Evolutionary conservation across 2,329 filamentous ascomycete species (phyloP).

Genomic region (Beauveria medogensis): DNA sequence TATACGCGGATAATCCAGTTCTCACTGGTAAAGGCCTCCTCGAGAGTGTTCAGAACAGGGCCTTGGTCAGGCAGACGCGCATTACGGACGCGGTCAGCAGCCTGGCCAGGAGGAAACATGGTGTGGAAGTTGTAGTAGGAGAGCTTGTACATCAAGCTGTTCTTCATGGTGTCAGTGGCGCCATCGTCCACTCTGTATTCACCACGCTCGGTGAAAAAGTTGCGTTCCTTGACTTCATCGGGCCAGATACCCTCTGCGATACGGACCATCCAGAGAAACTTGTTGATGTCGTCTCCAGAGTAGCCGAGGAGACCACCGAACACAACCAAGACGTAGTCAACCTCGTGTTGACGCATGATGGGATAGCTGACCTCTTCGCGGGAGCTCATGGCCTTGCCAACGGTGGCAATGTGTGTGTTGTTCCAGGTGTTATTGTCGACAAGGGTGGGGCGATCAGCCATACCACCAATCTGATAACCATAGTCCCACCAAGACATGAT

Average conservation of each 20-base stretch:
- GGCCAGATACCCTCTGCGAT: conserved; percentile 99
- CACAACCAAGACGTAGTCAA: conserved; percentile 96
- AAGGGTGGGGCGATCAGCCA: conserved; percentile 93
- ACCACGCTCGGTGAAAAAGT: conserved; percentile 88
- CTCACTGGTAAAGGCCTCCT: conserved; percentile 97
- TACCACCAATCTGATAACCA: conserved; percentile 98
- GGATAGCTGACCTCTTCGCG: conserved; percentile 96
- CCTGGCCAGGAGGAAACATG: conserved; percentile 88
- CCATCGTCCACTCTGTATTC: conserved; percentile 93
- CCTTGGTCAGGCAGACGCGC: conserved; percentile 73
- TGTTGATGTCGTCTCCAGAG: conserved; percentile 98
- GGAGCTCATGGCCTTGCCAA: conserved; percentile 98
- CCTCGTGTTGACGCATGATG: conserved; percentile 96
- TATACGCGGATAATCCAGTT: conserved; percentile 99
- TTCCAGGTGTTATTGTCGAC: conserved; percentile 99
- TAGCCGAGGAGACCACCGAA: conserved; percentile 95
- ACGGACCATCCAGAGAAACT: conserved; percentile 99
- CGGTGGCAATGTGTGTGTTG: conserved; percentile 98
- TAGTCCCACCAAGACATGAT: conserved; percentile 99
- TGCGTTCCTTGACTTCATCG: conserved; percentile 95
- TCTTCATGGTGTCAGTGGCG: conserved; percentile 94
- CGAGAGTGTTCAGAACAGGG: conserved; percentile 77
- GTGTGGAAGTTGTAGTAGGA: conserved; percentile 96
- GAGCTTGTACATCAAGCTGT: conserved; percentile 99
- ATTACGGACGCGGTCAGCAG: conserved; percentile 80